Conservation (phyloP, 2,329 filamentous ascomycete genomes). For the Aureobasidium vineae region DNA sequence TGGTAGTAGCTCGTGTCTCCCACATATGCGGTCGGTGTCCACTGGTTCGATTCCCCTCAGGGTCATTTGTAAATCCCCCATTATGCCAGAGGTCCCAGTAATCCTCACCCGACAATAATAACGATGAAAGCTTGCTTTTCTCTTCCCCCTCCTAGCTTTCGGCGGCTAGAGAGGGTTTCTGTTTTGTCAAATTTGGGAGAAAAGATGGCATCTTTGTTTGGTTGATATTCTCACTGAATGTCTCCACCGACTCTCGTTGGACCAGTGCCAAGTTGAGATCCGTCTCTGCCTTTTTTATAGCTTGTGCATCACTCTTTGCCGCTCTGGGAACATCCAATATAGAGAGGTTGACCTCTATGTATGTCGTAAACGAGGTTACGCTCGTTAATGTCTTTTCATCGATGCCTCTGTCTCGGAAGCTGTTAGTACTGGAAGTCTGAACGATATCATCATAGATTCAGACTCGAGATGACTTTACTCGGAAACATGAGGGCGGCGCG, state of each 20-base stretch:
- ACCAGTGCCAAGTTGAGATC: too few species aligned
- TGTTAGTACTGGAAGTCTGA: too few species aligned
- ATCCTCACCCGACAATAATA: constrained; percentile 2
- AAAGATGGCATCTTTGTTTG: neutral
- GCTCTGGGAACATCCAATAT: too few species aligned
- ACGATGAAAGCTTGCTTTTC: neutral
- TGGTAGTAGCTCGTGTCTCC: neutral
- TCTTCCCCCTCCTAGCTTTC: neutral
- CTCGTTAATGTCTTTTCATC: too few species aligned
- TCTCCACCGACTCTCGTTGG: neutral
- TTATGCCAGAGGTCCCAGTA: constrained; percentile 5
- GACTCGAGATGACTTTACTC: too few species aligned
- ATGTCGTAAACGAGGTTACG: too few species aligned
- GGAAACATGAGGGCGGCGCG: too few species aligned
- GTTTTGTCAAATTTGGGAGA: neutral
- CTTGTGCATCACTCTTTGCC: too few species aligned
- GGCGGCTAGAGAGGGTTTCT: constrained; percentile 1
- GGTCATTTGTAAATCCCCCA: neutral
- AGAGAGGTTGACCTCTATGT: too few species aligned
- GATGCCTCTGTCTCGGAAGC: too few species aligned
- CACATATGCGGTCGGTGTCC: neutral
- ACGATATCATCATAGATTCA: too few species aligned
- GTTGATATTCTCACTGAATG: neutral
- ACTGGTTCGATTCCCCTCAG: neutral
- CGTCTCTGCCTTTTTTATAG: too few species aligned